Percentiles rank a stretch among this genome's conserved stretches.
phyloP scores from a whole-genome alignment of 495 filamentous ascomycete species.

The Aspergillus heteromorphus region DNA sequence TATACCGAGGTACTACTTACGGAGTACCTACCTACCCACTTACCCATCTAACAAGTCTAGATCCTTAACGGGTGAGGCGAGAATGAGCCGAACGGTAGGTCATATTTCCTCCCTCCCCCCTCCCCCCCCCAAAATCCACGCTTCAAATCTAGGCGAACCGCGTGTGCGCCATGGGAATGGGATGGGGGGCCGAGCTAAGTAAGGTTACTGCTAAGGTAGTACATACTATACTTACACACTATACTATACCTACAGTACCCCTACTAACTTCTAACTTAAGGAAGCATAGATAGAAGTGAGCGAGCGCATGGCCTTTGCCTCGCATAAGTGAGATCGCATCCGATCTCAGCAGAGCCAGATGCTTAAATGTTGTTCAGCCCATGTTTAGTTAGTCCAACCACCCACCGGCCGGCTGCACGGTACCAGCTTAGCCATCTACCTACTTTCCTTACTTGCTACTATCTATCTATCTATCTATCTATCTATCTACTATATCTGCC shows the following conservation, averaged over 20 bases:
- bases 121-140: not conserved
- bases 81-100: not conserved
- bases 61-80: not conserved
- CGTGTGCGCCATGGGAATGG: not conserved
- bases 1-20: not conserved
- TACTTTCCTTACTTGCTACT: too few species aligned
- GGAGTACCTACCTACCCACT: too few species aligned
- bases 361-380: constrained; percentile 3
- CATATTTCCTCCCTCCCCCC: not conserved
- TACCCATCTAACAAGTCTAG: not conserved
- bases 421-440: too few species aligned
- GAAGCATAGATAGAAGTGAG: too few species aligned
- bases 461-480: too few species aligned
- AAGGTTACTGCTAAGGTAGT: not conserved
- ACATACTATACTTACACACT: too few species aligned
- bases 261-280: too few species aligned
- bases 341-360: constrained; percentile 6
- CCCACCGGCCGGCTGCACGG: not conserved
- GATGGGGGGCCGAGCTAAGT: too few species aligned
- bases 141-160: not conserved
- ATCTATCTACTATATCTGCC: too few species aligned
- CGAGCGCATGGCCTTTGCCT: constrained; percentile 2
- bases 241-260: too few species aligned
- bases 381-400: not conserved
- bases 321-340: constrained; percentile 10